These are phyloP conservation scores for Candida taoyuanica DNA, from an alignment of 805 yeast genomes.

Conservation along the genomic window DNA sequence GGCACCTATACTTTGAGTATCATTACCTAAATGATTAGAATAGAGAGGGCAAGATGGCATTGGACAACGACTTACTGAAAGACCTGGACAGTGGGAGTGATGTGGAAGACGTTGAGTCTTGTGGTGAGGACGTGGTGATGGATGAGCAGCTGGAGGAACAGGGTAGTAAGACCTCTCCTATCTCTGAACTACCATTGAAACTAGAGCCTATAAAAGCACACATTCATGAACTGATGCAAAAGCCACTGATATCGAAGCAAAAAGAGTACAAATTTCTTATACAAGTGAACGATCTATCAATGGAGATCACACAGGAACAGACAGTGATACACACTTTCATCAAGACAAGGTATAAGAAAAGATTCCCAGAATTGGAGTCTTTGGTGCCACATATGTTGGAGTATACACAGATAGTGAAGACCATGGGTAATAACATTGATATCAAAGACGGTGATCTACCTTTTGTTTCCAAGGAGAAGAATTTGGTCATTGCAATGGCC, in stretches of 20 bases:
- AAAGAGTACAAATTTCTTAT: constrained; percentile 48
- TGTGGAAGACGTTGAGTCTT: constrained; percentile 3
- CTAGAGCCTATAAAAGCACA: constrained; percentile 15
- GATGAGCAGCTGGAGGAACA: constrained; percentile 6
- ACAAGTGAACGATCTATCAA: constrained; percentile 49
- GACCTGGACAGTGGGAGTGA: constrained; percentile 32
- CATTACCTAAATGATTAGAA: too few relatives aligned
- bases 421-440: constrained; percentile 46
- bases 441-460: constrained; percentile 23
- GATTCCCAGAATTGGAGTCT: constrained; percentile 68
- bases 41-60: constrained; percentile 12
- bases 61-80: constrained; percentile 26
- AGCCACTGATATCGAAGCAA: constrained; percentile 21
- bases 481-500: constrained; percentile 71
- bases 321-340: constrained; percentile 43
- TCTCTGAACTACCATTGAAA: constrained; percentile 13
- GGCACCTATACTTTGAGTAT: too few relatives aligned
- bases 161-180: constrained; percentile 13
- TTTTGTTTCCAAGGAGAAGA: constrained; percentile 57
- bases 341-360: constrained; percentile 47
- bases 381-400: constrained; percentile 58
- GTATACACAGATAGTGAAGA: constrained; percentile 48
- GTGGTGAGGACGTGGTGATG: constrained; percentile 8
- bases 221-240: constrained; percentile 17
- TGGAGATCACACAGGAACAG: constrained; percentile 53